Conservation (phyloP, 352 stramenopile species). For the Globisporangium okanoganense region DNA sequence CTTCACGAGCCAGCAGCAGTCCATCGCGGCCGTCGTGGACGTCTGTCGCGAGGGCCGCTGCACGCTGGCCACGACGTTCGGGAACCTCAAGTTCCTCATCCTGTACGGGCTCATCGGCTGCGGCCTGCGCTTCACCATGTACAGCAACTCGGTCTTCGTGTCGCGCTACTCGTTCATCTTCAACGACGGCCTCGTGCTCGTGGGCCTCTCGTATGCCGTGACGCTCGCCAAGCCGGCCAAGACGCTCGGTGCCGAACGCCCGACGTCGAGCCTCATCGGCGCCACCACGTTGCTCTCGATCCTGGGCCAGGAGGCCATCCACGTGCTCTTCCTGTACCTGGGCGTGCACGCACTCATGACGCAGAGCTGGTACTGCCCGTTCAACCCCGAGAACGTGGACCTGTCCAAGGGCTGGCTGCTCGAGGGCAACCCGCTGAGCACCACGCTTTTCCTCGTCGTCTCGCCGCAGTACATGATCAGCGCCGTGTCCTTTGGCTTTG, state of each 20-base stretch:
- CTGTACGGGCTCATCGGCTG: slow-evolving; percentile 83
- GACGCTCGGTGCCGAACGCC: slow-evolving; percentile 33
- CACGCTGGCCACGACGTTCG: slow-evolving; percentile 81
- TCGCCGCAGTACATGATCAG: slow-evolving; percentile 20
- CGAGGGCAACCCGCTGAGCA: slow-evolving; percentile 23
- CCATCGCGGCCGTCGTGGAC: slow-evolving; percentile 75
- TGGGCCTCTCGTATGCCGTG: slow-evolving; percentile 70
- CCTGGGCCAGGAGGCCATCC: slow-evolving; percentile 40
- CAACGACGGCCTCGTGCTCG: slow-evolving; percentile 55
- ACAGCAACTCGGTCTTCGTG: slow-evolving; percentile 69
- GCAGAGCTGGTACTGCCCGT: slow-evolving; percentile 33
- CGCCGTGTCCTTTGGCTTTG: slow-evolving; percentile 31
- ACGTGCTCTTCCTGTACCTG: slow-evolving; percentile 43
- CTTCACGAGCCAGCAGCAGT: slow-evolving; percentile 82
- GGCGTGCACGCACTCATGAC: slow-evolving; percentile 22
- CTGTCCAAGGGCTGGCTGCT: slow-evolving; percentile 37
- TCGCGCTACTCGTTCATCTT: slow-evolving; percentile 74
- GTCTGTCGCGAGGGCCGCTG: slow-evolving; percentile 85
- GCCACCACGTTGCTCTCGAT: slow-evolving; percentile 34
- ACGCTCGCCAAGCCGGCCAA: slow-evolving; percentile 53
- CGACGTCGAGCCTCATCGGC: slow-evolving; percentile 56
- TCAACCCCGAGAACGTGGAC: slow-evolving; percentile 28
- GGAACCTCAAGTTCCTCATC: slow-evolving; percentile 85
- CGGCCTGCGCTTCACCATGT: slow-evolving; percentile 60
- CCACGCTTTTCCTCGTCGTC: slow-evolving; percentile 27